These are phyloP conservation scores for Leccinum longicurvipes DNA, from an alignment of 768 basidiomycete genomes.

Conservation along the genomic window DNA sequence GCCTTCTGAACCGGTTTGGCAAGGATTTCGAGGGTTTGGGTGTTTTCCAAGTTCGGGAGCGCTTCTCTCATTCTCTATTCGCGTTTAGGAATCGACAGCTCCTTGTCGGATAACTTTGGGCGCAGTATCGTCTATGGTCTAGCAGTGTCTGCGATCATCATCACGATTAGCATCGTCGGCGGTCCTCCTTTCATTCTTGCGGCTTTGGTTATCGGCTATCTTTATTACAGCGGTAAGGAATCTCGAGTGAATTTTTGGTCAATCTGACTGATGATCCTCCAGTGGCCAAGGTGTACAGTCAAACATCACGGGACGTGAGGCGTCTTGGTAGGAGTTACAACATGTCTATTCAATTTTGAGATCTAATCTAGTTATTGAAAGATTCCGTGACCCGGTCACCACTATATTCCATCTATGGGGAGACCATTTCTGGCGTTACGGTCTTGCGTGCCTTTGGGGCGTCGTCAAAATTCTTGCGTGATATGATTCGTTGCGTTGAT, in stretches of 20 bases:
- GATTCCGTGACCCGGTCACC: slow-evolving; percentile 50
- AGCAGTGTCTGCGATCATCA: slow-evolving; percentile 64
- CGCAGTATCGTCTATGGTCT: slow-evolving; percentile 69
- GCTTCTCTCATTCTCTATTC: slow-evolving; percentile 11
- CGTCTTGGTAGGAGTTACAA: slow-evolving; percentile 56
- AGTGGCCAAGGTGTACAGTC: slow-evolving; percentile 61
- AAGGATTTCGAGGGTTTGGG: slow-evolving; percentile 78
- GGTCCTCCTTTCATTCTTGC: slow-evolving; percentile 72
- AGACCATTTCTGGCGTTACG: slow-evolving; percentile 49
- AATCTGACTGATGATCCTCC: slow-evolving; percentile 7
- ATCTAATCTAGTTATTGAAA: slow-evolving; percentile 12
- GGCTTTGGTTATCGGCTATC: slow-evolving; percentile 47
- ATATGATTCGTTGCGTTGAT: slow-evolving; percentile 80
- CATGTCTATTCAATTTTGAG: neutral
- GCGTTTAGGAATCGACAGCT: slow-evolving; percentile 71
- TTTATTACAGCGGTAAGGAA: slow-evolving; percentile 70
- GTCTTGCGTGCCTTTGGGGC: slow-evolving; percentile 84
- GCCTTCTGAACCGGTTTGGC: slow-evolving; percentile 79
- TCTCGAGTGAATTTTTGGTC: neutral
- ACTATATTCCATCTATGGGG: slow-evolving; percentile 45
- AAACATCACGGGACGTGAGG: slow-evolving; percentile 85
- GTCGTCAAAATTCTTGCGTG: slow-evolving; percentile 78
- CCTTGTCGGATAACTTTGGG: slow-evolving; percentile 80
- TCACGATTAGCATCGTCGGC: slow-evolving; percentile 75
- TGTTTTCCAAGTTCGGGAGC: neutral